A percentile compares a stretch with the other conserved stretches of the same genome.
phyloP scores from a whole-genome alignment of 495 filamentous ascomycete species.

The Xeromyces bisporus region DNA sequence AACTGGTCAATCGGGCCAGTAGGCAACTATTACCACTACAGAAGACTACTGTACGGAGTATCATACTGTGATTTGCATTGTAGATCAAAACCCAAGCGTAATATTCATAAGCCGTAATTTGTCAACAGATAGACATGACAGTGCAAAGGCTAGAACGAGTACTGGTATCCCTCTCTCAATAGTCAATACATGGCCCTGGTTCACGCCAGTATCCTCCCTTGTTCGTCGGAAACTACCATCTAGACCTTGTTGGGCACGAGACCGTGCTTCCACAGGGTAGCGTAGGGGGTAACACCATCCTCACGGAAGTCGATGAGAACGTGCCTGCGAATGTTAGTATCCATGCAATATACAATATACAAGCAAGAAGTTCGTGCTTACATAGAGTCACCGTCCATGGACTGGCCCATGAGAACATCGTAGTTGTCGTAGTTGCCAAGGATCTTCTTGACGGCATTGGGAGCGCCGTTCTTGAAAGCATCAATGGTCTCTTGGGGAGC shows the following conservation, averaged over 20 bases:
- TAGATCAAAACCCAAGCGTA: too few relatives aligned
- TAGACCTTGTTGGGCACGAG: slow-evolving; percentile 85
- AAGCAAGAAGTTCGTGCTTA: slow-evolving; percentile 19
- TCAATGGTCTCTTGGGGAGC: slow-evolving; percentile 47
- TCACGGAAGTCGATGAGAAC: slow-evolving; percentile 94
- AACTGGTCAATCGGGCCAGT: too few relatives aligned
- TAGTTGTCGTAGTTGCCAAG: slow-evolving; percentile 78
- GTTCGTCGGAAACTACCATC: too few relatives aligned
- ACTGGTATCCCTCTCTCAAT: too few relatives aligned
- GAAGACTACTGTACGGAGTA: too few relatives aligned
- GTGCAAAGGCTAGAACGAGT: too few relatives aligned
- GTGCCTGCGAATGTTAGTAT: slow-evolving; percentile 37
- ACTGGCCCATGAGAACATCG: slow-evolving; percentile 84
- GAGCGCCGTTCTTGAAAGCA: slow-evolving; percentile 59
- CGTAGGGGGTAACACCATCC: slow-evolving; percentile 79
- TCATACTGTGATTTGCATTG: too few relatives aligned
- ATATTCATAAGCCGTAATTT: too few relatives aligned
- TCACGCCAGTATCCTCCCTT: too few relatives aligned
- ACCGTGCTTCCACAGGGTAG: slow-evolving; percentile 92
- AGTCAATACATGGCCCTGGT: too few relatives aligned
- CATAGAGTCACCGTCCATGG: slow-evolving; percentile 88
- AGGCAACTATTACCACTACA: too few relatives aligned
- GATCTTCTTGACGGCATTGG: slow-evolving; percentile 60
- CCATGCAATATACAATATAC: slow-evolving; percentile 6
- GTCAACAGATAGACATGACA: too few relatives aligned